phyloP scores from a whole-genome alignment of 2,329 filamentous ascomycete species.

The Fusarium sp. region DNA sequence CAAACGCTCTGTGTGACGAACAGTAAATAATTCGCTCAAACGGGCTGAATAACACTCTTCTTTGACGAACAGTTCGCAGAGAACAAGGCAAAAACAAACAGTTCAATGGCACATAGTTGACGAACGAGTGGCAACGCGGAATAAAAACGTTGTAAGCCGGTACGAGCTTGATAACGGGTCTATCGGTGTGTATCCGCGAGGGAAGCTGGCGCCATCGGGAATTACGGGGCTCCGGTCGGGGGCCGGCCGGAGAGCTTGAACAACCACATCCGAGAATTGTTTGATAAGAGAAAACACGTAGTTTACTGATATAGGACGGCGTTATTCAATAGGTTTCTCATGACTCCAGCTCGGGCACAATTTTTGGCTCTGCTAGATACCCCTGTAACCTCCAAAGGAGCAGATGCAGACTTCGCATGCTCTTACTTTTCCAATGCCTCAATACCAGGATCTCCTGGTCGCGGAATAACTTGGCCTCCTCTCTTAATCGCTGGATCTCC shows the following conservation, averaged over 20 bases:
- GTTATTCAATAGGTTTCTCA: conserved; percentile 2
- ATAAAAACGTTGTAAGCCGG: background rate
- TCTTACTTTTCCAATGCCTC: conserved; percentile 50
- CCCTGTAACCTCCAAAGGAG: conserved; percentile 70
- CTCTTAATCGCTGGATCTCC: conserved; percentile 55
- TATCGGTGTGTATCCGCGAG: conserved; percentile 16
- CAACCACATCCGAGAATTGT: background rate
- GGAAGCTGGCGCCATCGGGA: conserved; percentile 19
- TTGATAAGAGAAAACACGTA: background rate
- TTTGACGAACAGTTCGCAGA: background rate
- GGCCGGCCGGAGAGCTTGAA: conserved; percentile 5
- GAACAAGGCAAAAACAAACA: background rate
- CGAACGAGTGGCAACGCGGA: background rate
- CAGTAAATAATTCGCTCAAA: conserved; percentile 36
- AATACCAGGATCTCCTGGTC: conserved; percentile 58
- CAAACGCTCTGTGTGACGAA: conserved; percentile 12
- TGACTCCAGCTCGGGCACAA: background rate
- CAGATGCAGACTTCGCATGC: conserved; percentile 59
- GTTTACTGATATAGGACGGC: background rate
- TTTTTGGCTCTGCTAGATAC: conserved; percentile 53
- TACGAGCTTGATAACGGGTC: conserved; percentile 5
- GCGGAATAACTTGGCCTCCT: conserved; percentile 49
- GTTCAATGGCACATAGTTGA: background rate
- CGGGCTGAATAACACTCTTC: background rate
- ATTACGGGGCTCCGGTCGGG: conserved; percentile 18